Evolutionary conservation across 805 yeast species (phyloP).

Genomic region (Kuraishia floccosa): DNA sequence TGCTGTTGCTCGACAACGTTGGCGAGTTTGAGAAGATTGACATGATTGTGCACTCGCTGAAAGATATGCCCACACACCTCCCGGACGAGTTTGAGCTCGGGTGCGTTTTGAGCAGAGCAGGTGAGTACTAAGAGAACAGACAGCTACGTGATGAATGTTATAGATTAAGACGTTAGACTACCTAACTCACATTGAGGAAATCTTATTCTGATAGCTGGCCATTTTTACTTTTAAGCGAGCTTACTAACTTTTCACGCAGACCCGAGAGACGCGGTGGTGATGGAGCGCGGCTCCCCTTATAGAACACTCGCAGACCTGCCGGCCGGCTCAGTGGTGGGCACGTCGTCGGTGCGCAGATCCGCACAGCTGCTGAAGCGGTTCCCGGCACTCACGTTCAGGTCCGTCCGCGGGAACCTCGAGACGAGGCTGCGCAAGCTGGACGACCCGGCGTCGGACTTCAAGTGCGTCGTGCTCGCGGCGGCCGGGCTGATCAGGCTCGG

Average conservation of each 20-base stretch:
- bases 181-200: conserved; percentile 20
- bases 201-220: conserved; percentile 6
- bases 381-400: conserved; percentile 70
- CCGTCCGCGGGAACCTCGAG: conserved; percentile 75
- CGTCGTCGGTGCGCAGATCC: conserved; percentile 87
- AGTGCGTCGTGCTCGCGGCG: conserved; percentile 79
- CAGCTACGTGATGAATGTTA: conserved; percentile 13
- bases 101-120: conserved; percentile 70
- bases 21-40: conserved; percentile 65
- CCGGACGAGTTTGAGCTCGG: conserved; percentile 90
- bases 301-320: conserved; percentile 67
- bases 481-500: conserved; percentile 81
- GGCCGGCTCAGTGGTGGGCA: conserved; percentile 78
- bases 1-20: conserved; percentile 48
- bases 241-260: conserved; percentile 25
- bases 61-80: conserved; percentile 81
- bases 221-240: neutral
- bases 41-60: conserved; percentile 85
- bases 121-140: conserved; percentile 15
- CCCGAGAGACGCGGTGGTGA: conserved; percentile 85
- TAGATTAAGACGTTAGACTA: conserved; percentile 25
- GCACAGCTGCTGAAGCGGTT: conserved; percentile 76
- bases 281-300: conserved; percentile 57
- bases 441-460: conserved; percentile 46
- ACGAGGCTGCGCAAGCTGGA: conserved; percentile 81